phyloP scores from a whole-genome alignment of 495 filamentous ascomycete species.

The Cryomyces minteri region DNA sequence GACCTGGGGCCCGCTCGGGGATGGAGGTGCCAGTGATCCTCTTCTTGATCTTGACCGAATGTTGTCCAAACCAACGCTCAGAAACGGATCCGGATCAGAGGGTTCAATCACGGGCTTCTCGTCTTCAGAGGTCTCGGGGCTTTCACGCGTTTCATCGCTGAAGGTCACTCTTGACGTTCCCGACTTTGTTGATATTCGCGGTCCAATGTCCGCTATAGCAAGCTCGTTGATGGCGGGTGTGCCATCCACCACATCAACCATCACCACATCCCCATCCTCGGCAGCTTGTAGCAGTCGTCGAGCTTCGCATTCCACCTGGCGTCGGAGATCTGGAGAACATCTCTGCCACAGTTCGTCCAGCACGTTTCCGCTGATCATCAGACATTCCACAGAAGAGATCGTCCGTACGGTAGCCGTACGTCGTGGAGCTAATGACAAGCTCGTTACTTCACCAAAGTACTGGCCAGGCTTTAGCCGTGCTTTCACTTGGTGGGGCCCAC shows the following conservation, averaged over 20 bases:
- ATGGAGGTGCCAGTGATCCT: constrained; percentile 70
- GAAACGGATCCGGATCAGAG: constrained; percentile 81
- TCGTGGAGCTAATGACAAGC: constrained; percentile 70
- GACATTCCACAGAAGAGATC: constrained; percentile 82
- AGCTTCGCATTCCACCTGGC: constrained; percentile 78
- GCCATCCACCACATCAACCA: constrained; percentile 45
- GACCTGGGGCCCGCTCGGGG: constrained; percentile 19
- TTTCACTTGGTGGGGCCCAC: constrained; percentile 25
- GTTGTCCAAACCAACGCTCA: constrained; percentile 83
- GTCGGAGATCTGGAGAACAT: constrained; percentile 60
- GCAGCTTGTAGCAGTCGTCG: constrained; percentile 41
- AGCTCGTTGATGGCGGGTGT: constrained; percentile 37
- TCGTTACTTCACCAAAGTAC: constrained; percentile 94
- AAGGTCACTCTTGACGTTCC: constrained; percentile 49
- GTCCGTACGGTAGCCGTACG: constrained; percentile 88
- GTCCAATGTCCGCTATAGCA: constrained; percentile 35
- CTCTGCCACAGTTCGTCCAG: constrained; percentile 74
- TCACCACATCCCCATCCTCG: constrained; percentile 46
- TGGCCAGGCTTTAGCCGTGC: constrained; percentile 76
- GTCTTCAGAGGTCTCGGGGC: background rate
- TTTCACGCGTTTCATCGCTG: constrained; percentile 37
- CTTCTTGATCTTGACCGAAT: constrained; percentile 65
- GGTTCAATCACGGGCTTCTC: background rate
- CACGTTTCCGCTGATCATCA: constrained; percentile 77
- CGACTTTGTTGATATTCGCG: constrained; percentile 30